These are phyloP conservation scores for Marsdenia floribunda DNA, from an alignment of 257 asterid species.

Conservation along the genomic window DNA sequence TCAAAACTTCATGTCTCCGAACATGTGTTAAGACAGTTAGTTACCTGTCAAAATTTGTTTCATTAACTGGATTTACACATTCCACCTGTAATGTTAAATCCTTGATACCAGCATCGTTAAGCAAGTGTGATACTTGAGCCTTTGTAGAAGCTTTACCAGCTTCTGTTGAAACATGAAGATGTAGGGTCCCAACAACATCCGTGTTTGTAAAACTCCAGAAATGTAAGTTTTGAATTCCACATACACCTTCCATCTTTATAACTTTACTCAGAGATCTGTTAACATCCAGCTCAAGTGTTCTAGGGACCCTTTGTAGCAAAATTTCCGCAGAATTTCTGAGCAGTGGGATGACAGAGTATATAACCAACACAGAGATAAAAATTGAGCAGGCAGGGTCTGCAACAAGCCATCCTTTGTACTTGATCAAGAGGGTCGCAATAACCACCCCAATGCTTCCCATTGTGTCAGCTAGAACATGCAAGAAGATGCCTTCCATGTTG, in stretches of 20 bases:
- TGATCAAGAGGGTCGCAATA: slow-evolving; percentile 72
- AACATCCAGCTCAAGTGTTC: slow-evolving; percentile 59
- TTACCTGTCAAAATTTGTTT: neutral
- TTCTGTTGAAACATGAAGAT: slow-evolving; percentile 65
- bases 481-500: slow-evolving; percentile 96
- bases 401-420: slow-evolving; percentile 92
- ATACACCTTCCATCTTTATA: slow-evolving; percentile 58
- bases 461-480: slow-evolving; percentile 96
- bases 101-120: slow-evolving; percentile 66
- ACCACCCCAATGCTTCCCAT: slow-evolving; percentile 96
- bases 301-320: slow-evolving; percentile 87
- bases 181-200: slow-evolving; percentile 78
- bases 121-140: slow-evolving; percentile 39
- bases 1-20: neutral
- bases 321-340: slow-evolving; percentile 89
- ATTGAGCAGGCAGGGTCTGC: slow-evolving; percentile 98
- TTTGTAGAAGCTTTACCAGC: slow-evolving; percentile 43
- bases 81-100: slow-evolving; percentile 82
- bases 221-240: slow-evolving; percentile 66
- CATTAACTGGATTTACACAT: slow-evolving; percentile 31
- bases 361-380: slow-evolving; percentile 73
- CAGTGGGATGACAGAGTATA: slow-evolving; percentile 80
- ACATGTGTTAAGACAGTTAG: neutral
- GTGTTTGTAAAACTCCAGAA: slow-evolving; percentile 86
- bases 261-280: slow-evolving; percentile 48